Evolutionary conservation across 2,329 filamentous ascomycete genomes (phyloP).

Genomic region (Penicillium hordei): DNA sequence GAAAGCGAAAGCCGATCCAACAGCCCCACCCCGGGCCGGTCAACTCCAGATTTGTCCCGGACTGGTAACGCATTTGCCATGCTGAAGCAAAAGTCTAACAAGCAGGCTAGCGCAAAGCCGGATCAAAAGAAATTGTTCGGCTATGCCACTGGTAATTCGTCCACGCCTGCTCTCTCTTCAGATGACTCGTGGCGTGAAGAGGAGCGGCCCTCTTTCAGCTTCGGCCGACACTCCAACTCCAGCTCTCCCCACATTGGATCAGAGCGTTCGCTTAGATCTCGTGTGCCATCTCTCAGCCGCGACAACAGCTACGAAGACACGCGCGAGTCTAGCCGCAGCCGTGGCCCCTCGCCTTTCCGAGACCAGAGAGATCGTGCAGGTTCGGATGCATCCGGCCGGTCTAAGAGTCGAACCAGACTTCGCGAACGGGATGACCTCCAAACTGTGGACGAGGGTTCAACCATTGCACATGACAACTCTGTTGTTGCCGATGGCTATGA

Average conservation of each 20-base stretch:
- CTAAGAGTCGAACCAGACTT: slow-evolving; percentile 53
- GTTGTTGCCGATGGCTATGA: slow-evolving; percentile 28
- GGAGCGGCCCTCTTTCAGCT: slow-evolving; percentile 30
- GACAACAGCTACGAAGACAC: slow-evolving; percentile 37
- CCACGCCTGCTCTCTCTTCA: slow-evolving; percentile 36
- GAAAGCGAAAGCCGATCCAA: slow-evolving; percentile 46
- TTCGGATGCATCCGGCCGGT: slow-evolving; percentile 55
- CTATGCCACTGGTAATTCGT: slow-evolving; percentile 39
- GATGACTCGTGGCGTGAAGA: slow-evolving; percentile 43
- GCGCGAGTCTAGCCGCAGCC: slow-evolving; percentile 38
- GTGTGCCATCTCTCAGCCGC: slow-evolving; percentile 28
- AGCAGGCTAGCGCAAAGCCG: slow-evolving; percentile 30
- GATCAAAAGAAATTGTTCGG: slow-evolving; percentile 46
- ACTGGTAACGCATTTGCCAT: slow-evolving; percentile 47
- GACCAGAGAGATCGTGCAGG: slow-evolving; percentile 54
- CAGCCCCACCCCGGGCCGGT: slow-evolving; percentile 42
- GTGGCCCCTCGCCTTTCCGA: slow-evolving; percentile 39
- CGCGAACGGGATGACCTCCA: slow-evolving; percentile 57
- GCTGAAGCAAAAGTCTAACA: slow-evolving; percentile 44
- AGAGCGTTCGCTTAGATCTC: slow-evolving; percentile 31
- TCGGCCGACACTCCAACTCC: slow-evolving; percentile 39
- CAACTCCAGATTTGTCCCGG: slow-evolving; percentile 35
- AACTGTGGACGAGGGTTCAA: slow-evolving; percentile 50
- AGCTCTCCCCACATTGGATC: slow-evolving; percentile 39
- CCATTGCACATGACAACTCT: slow-evolving; percentile 31